Evolutionary conservation across 2,329 filamentous ascomycete species (phyloP).

Genomic region (Septoria linicola): DNA sequence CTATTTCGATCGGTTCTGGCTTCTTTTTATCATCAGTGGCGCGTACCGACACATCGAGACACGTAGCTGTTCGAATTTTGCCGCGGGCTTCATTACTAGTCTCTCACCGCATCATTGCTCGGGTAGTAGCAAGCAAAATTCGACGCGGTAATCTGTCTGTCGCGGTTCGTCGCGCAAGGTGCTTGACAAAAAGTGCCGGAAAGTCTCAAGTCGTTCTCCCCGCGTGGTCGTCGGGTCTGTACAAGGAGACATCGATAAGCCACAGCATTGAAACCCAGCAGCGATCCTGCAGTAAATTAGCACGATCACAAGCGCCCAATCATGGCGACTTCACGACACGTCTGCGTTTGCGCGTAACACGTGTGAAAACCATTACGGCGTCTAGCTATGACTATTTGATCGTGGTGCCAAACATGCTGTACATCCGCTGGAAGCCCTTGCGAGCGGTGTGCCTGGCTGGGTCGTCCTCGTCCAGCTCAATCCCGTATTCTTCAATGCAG

Average conservation of each 20-base stretch:
- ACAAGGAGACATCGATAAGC: background rate
- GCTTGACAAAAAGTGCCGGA: background rate
- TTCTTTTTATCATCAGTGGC: constrained; percentile 2
- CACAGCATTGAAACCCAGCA: constrained; percentile 3
- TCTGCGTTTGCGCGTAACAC: background rate
- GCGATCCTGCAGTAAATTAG: constrained; percentile 8
- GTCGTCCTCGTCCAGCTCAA: constrained; percentile 35
- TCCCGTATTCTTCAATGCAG: constrained; percentile 47
- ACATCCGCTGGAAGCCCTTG: constrained; percentile 36
- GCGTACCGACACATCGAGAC: background rate
- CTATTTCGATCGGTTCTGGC: background rate
- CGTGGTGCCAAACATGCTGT: constrained; percentile 33
- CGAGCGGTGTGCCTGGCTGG: constrained; percentile 17
- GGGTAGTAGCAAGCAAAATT: no score
- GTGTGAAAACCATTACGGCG: background rate
- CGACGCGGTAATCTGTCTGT: no score
- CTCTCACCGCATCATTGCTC: no score
- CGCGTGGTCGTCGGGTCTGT: background rate
- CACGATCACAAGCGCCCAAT: background rate
- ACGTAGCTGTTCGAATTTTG: no score
- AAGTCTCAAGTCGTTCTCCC: no score
- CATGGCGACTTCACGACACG: constrained; percentile 1
- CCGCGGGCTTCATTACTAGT: no score
- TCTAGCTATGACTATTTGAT: constrained; percentile 23
- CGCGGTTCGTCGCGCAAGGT: no score